Evolutionary conservation across 139 green algal species (phyloP).

Genomic region (Zygnema cylindricum): DNA sequence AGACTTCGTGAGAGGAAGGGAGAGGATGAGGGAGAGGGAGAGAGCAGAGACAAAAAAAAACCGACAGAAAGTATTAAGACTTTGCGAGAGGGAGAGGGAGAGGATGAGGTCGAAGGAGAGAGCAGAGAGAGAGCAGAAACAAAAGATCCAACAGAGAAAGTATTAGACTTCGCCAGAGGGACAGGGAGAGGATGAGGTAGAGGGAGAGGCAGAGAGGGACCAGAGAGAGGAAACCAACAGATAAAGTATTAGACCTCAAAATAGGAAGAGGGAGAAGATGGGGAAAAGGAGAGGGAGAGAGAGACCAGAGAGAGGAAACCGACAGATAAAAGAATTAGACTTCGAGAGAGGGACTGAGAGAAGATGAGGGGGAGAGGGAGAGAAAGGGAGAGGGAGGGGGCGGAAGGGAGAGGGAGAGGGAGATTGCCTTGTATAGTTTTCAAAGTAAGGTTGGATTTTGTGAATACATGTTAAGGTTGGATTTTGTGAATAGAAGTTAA

Average conservation of each 20-base stretch:
- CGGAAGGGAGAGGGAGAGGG: not conserved
- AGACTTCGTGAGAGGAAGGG: not conserved
- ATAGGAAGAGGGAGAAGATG: not conserved
- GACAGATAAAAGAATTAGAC: not conserved
- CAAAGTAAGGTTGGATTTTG: not conserved
- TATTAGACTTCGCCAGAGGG: slow-evolving; percentile 11
- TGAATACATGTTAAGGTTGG: too few species aligned
- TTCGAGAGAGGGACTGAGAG: not conserved
- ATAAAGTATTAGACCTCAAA: too few species aligned
- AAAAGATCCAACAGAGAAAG: not conserved
- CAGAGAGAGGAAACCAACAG: not conserved
- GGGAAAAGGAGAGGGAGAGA: not conserved
- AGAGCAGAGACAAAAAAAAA: slow-evolving; percentile 1
- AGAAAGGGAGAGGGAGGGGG: not conserved
- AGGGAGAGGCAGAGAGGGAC: not conserved
- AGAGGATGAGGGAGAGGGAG: slow-evolving; percentile 4
- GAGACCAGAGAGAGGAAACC: not conserved
- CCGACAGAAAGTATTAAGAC: not conserved
- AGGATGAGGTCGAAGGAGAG: not conserved
- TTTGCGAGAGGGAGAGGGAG: not conserved
- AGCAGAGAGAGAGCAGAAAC: not conserved
- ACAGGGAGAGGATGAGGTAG: not conserved
- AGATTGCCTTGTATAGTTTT: not conserved
- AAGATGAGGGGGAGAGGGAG: not conserved
- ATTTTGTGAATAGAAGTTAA: too few species aligned